Conservation (phyloP, 2,329 filamentous ascomycete genomes). For the Dactylellina haptotyla region DNA sequence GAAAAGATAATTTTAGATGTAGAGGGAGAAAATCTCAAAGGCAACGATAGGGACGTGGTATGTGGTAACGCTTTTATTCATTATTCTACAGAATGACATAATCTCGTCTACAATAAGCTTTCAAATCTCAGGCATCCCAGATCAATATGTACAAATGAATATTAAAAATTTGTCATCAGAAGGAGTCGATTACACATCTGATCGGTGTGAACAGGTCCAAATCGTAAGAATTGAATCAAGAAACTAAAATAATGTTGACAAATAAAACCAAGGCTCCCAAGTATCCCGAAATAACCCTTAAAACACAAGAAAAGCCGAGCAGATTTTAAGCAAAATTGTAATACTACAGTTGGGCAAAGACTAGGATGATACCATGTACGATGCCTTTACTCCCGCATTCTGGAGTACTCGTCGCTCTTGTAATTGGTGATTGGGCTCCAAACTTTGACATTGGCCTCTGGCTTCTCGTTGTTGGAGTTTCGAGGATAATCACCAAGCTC, state of each 20-base stretch:
- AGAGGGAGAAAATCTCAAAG: too few species aligned
- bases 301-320: slow-evolving; percentile 17
- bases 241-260: slow-evolving; percentile 14
- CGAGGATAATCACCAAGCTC: slow-evolving; percentile 43
- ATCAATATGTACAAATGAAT: slow-evolving; percentile 50
- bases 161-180: slow-evolving; percentile 43
- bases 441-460: slow-evolving; percentile 46
- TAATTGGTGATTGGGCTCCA: slow-evolving; percentile 53
- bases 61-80: slow-evolving; percentile 20
- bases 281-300: slow-evolving; percentile 29
- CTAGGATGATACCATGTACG: neutral
- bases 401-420: slow-evolving; percentile 46
- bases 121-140: neutral
- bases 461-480: slow-evolving; percentile 43
- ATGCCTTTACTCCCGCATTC: slow-evolving; percentile 21
- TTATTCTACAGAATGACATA: slow-evolving; percentile 15
- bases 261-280: slow-evolving; percentile 17
- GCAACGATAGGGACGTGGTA: too few species aligned
- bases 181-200: slow-evolving; percentile 17
- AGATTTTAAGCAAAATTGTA: slow-evolving; percentile 15
- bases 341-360: slow-evolving; percentile 26
- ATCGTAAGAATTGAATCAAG: slow-evolving; percentile 12
- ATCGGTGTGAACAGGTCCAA: neutral
- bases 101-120: slow-evolving; percentile 20
- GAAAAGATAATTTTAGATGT: too few species aligned